phyloP scores from a whole-genome alignment of 495 filamentous ascomycete genomes.

The Lindgomyces ingoldianus region DNA sequence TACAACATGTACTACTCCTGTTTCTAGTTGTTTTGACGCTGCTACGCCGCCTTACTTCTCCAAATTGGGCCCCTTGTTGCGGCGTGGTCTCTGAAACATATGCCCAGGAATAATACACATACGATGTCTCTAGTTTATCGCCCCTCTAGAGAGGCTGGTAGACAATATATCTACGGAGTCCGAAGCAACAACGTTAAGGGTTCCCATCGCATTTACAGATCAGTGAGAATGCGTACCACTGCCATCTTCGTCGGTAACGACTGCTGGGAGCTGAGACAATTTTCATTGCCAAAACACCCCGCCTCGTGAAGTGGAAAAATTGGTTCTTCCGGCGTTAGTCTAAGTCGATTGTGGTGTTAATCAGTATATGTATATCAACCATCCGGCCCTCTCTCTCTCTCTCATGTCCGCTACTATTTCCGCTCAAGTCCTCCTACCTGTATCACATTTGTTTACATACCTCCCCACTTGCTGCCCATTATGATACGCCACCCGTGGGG shows the following conservation, averaged over 20 bases:
- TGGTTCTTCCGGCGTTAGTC: background rate
- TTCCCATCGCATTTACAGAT: background rate
- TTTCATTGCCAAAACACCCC: background rate
- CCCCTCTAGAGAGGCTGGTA: background rate
- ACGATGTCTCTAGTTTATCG: background rate
- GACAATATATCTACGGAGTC: background rate
- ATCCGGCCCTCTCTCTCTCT: background rate
- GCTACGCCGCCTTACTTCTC: background rate
- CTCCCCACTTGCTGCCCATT: background rate
- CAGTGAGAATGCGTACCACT: background rate
- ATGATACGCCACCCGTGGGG: background rate
- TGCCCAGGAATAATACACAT: background rate
- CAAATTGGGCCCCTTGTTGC: background rate
- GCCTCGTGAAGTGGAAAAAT: background rate
- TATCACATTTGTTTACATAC: slow-evolving; percentile 1
- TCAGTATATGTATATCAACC: background rate
- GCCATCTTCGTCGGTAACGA: background rate
- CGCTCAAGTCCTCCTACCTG: background rate
- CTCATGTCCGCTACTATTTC: background rate
- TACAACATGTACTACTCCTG: background rate
- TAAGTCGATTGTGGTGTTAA: background rate
- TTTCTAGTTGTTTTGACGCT: background rate
- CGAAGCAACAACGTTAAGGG: background rate
- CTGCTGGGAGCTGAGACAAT: background rate
- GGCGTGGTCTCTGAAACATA: background rate